Conservation (phyloP, 768 basidiomycete genomes). For the Lentinula raphanica region DNA sequence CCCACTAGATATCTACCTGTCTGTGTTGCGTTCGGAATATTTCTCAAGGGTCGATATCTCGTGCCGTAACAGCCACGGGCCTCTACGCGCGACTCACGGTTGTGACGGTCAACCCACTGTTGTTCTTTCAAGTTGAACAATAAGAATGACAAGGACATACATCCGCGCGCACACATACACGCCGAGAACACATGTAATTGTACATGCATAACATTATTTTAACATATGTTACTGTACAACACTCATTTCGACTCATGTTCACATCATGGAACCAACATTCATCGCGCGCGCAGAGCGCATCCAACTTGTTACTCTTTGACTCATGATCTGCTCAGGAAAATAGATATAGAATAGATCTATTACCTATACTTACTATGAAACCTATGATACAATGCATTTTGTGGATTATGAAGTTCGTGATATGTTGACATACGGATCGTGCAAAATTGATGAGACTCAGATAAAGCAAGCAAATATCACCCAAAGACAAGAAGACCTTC, state of each 20-base stretch:
- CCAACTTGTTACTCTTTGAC: neutral
- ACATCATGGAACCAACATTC: neutral
- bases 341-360: neutral
- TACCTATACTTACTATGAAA: neutral
- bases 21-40: too few species aligned
- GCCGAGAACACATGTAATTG: neutral
- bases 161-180: neutral
- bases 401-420: neutral
- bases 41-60: neutral
- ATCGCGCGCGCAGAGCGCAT: too few species aligned
- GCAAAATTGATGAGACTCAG: neutral
- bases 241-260: neutral
- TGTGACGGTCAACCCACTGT: too few species aligned
- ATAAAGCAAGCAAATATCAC: constrained; percentile 6
- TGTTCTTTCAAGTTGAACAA: neutral
- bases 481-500: constrained; percentile 16
- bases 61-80: too few species aligned
- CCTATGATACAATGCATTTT: neutral
- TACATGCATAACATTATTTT: too few species aligned
- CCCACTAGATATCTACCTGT: too few species aligned
- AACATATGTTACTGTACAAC: too few species aligned
- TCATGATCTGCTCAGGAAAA: neutral
- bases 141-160: neutral
- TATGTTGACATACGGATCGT: neutral
- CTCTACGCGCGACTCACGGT: too few species aligned